These are phyloP conservation scores for Annulohypoxylon stygium DNA, from an alignment of 495 filamentous ascomycete genomes.

Conservation along the genomic window DNA sequence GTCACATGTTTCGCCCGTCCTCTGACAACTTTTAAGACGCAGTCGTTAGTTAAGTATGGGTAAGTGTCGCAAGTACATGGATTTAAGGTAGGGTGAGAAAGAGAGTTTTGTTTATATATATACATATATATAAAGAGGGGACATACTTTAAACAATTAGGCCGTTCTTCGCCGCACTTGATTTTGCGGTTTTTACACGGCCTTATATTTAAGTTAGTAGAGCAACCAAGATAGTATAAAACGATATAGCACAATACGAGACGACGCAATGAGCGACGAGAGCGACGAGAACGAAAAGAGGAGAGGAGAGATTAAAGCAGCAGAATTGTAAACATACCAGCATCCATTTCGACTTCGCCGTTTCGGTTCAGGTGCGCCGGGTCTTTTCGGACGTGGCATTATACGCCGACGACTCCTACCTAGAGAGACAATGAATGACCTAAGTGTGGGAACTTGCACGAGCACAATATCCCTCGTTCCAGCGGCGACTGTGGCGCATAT, in stretches of 20 bases:
- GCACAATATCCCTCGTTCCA: slow-evolving; percentile 52
- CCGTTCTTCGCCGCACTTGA: slow-evolving; percentile 90
- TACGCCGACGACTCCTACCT: slow-evolving; percentile 42
- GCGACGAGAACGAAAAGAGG: neutral
- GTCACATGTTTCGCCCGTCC: slow-evolving; percentile 82
- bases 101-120: neutral
- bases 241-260: neutral
- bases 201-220: slow-evolving; percentile 56
- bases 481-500: slow-evolving; percentile 50
- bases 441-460: slow-evolving; percentile 51
- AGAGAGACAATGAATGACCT: slow-evolving; percentile 33
- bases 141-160: slow-evolving; percentile 75
- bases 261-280: neutral
- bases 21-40: slow-evolving; percentile 66
- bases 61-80: neutral
- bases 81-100: neutral
- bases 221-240: neutral
- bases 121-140: slow-evolving; percentile 2
- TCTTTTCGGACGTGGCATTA: slow-evolving; percentile 77
- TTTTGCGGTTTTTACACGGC: slow-evolving; percentile 87
- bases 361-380: slow-evolving; percentile 76
- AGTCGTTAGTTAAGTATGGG: slow-evolving; percentile 32
- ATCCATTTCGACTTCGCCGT: slow-evolving; percentile 83
- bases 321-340: slow-evolving; percentile 68
- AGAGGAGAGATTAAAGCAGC: slow-evolving; percentile 6